A percentile compares a stretch with the other conserved stretches of the same genome.
Evolutionary conservation across 192 early-diverging fungal genomes (phyloP).

Genomic region (Martensiomyces pterosporus): DNA sequence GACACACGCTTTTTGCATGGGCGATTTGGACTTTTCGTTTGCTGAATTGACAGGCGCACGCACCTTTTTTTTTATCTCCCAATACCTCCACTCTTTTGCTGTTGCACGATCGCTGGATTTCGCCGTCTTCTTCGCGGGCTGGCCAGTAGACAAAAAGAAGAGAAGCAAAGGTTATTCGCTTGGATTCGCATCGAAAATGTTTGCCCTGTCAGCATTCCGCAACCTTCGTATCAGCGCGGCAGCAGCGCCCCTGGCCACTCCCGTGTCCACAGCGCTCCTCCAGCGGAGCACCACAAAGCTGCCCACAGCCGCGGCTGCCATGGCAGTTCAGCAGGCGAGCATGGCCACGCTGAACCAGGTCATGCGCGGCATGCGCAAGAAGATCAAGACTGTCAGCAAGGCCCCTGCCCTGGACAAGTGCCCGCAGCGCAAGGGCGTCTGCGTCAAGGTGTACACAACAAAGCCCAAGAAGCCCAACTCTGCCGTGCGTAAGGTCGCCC

Average conservation of each 20-base stretch:
- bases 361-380: slow-evolving; percentile 78
- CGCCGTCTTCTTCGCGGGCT: too few species aligned
- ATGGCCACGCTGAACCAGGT: slow-evolving; percentile 95
- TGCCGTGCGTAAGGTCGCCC: slow-evolving; percentile 87
- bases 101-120: too few species aligned
- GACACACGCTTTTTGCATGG: too few species aligned
- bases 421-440: slow-evolving; percentile 91
- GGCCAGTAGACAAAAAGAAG: too few species aligned
- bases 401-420: slow-evolving; percentile 80
- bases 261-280: slow-evolving; percentile 2
- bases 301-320: background rate
- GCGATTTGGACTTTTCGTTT: too few species aligned
- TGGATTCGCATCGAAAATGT: too few species aligned
- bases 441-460: slow-evolving; percentile 90
- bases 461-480: slow-evolving; percentile 99
- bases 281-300: background rate
- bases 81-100: too few species aligned
- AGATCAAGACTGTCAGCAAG: slow-evolving; percentile 59
- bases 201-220: slow-evolving; percentile 36
- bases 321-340: slow-evolving; percentile 19
- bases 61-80: too few species aligned
- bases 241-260: background rate
- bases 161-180: too few species aligned
- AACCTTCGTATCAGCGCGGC: slow-evolving; percentile 31
- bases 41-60: too few species aligned